Evolutionary conservation across 2,329 filamentous ascomycete species (phyloP), one percentile per base, ranked within the genome.

Genomic region (Anthostomella pinea): DNA sequence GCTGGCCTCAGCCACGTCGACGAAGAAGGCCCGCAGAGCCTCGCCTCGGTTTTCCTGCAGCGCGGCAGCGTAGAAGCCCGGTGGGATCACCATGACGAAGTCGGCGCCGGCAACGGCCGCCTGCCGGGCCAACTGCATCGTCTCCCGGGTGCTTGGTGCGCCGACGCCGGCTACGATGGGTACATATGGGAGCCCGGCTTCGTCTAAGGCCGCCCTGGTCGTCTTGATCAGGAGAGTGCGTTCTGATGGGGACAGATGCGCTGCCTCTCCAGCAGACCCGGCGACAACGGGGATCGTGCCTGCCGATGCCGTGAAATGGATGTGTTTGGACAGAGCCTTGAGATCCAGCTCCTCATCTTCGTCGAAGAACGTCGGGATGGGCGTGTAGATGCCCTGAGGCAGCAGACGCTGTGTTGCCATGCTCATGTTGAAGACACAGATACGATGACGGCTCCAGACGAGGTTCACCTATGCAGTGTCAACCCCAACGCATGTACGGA

Each of bases 1-100:
- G 19, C 29, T 34, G 2, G 28, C 33, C 8, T 11, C 20, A 14
- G 40, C 40, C 5, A 39, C 36, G 19, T 43, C 40, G 11, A 32
- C 29, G 24, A 43, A 43, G 29, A 39, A 43, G 15, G 9, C 30
- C 25, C 6, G 27, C 24, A 31, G 21, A 3, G 24, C 35, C 32
- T 33, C 17, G 32, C 40, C 30, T 18, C 37, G 20, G 29, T 15
- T 15, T 16, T 11, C 18, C 35, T 69, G 76, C 52, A 80, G 72
- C 8, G 81, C 63, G 5, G 69, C 62, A 39, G 77, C 73, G 62
- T 84, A 87, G 63, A 86, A 87, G 18, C 73, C 75, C 3, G 83
- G 83, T 3, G 82, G 81, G 2, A 87, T 69, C 0, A 87, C 70
- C 32, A 87, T 67, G 3, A 76, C 80, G 46, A 81, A 81, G 52